A percentile compares a stretch with the other conserved stretches of the same genome.
Evolutionary conservation across 371 early-diverging fungal species (phyloP).

Genomic region (Mortierella sp.): DNA sequence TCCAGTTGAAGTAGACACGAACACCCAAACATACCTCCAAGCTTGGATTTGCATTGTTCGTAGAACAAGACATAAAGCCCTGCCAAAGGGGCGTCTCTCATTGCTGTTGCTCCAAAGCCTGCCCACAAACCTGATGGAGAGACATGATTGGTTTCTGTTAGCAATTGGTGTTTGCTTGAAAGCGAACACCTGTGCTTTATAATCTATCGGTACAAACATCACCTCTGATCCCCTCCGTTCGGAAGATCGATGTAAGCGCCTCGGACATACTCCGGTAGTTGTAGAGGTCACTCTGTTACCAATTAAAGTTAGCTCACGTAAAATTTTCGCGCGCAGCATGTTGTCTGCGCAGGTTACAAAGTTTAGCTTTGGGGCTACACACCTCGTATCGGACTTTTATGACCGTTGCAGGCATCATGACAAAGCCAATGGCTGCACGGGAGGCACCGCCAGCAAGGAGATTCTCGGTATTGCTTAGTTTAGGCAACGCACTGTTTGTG

Average conservation of each 20-base stretch:
- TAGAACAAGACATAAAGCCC: conserved; percentile 96
- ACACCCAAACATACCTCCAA: conserved; percentile 55
- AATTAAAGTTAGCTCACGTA: background rate
- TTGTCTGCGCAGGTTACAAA: conserved; percentile 1
- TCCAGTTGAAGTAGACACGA: too few relatives aligned
- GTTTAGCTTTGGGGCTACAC: conserved; percentile 1
- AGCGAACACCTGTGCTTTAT: too few relatives aligned
- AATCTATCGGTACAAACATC: conserved; percentile 6
- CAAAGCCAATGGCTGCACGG: conserved; percentile 85
- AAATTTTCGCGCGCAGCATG: conserved; percentile 15
- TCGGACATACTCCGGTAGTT: conserved; percentile 74
- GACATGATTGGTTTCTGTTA: background rate
- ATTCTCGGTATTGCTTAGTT: conserved; percentile 68
- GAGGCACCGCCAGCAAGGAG: conserved; percentile 83
- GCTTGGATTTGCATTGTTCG: conserved; percentile 72
- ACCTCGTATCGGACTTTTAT: conserved; percentile 95
- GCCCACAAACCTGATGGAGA: conserved; percentile 78
- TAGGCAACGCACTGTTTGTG: conserved; percentile 35
- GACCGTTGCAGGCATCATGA: conserved; percentile 95
- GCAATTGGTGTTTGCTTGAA: background rate
- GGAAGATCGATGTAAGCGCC: conserved; percentile 72
- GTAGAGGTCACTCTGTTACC: conserved; percentile 80
- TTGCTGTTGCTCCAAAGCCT: conserved; percentile 91
- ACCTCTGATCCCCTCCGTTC: conserved; percentile 69
- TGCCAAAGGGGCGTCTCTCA: conserved; percentile 95